Conservation (phyloP, 345 rosid genomes). For the Acer yangbiense region DNA sequence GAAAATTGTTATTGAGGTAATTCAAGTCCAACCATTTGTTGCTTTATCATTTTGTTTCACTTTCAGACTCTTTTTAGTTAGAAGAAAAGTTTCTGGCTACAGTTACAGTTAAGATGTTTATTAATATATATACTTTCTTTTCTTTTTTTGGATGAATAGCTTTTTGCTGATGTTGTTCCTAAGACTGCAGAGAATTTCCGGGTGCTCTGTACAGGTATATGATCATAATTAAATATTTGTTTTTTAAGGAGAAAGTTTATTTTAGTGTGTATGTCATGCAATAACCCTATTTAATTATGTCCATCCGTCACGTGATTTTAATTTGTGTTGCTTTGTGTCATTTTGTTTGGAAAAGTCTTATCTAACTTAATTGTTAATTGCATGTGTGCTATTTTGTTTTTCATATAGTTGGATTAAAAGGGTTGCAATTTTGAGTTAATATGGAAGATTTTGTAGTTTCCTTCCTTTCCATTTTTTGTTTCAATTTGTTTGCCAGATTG, state of each 20-base stretch:
- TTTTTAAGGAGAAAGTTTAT: neutral
- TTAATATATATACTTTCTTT: constrained; percentile 3
- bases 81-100: constrained; percentile 5
- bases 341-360: neutral
- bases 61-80: neutral
- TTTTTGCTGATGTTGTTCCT: constrained; percentile 86
- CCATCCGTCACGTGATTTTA: neutral
- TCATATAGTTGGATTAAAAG: neutral
- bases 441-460: neutral
- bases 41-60: neutral
- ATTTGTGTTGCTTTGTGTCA: neutral
- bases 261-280: neutral
- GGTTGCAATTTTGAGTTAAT: neutral
- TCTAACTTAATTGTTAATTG: neutral
- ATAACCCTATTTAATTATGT: neutral
- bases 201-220: constrained; percentile 89
- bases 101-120: neutral
- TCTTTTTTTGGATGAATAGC: constrained; percentile 49
- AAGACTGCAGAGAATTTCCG: constrained; percentile 95
- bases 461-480: neutral
- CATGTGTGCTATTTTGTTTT: neutral
- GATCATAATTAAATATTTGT: neutral
- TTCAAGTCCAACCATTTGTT: constrained; percentile 4
- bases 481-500: neutral
- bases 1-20: constrained; percentile 85